These are phyloP conservation scores for Saksenaea oblongispora DNA, from an alignment of 371 early-diverging fungal genomes.

Conservation along the genomic window DNA sequence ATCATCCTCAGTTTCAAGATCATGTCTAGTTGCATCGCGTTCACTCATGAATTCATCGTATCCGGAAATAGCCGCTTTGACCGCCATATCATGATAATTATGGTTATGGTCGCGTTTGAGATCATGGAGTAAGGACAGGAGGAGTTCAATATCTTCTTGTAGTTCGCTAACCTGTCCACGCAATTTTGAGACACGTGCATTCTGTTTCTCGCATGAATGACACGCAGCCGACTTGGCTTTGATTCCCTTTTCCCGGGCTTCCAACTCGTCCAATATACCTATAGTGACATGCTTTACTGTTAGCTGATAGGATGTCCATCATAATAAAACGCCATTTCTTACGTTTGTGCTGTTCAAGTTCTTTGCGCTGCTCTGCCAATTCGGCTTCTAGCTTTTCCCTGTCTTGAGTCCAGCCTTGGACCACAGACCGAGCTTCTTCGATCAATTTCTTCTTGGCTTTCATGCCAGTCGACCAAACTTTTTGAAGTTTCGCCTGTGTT, in stretches of 20 bases:
- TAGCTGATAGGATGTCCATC: not conserved
- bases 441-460: slow-evolving; percentile 35
- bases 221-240: slow-evolving; percentile 2
- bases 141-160: slow-evolving; percentile 34
- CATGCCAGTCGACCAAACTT: slow-evolving; percentile 25
- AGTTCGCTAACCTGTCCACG: slow-evolving; percentile 31
- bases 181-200: slow-evolving; percentile 15
- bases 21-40: slow-evolving; percentile 24
- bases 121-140: slow-evolving; percentile 53
- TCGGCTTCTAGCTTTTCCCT: slow-evolving; percentile 34
- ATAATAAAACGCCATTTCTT: slow-evolving; percentile 8
- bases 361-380: slow-evolving; percentile 32
- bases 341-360: slow-evolving; percentile 22
- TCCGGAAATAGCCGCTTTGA: slow-evolving; percentile 61
- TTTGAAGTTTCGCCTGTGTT: slow-evolving; percentile 31
- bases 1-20: slow-evolving; percentile 28
- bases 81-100: slow-evolving; percentile 79
- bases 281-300: not conserved
- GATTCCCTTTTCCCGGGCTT: slow-evolving; percentile 25
- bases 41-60: slow-evolving; percentile 60
- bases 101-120: slow-evolving; percentile 75
- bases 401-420: slow-evolving; percentile 33
- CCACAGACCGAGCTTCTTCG: slow-evolving; percentile 38
- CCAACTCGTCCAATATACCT: slow-evolving; percentile 20
- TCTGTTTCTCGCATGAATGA: slow-evolving; percentile 5